Evolutionary conservation across 2,329 filamentous ascomycete genomes (phyloP).

Genomic region (Sclerotinia minor): DNA sequence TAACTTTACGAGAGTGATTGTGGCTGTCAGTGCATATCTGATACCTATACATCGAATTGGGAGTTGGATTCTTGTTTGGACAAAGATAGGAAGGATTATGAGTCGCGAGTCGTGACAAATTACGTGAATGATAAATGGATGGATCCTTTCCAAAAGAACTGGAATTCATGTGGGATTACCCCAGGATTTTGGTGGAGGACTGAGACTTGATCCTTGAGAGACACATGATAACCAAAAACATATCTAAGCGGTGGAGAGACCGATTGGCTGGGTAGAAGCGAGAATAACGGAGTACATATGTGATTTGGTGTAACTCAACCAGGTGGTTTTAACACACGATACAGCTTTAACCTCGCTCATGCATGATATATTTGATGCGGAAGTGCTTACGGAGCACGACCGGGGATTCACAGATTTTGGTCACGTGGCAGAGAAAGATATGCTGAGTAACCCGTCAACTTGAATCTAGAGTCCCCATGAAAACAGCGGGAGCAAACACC

Average conservation of each 20-base stretch:
- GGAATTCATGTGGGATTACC: not conserved
- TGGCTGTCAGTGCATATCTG: not conserved
- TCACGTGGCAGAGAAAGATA: not conserved
- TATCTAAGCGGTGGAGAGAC: not conserved
- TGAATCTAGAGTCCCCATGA: not conserved
- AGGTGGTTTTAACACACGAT: too few species aligned
- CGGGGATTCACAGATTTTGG: not conserved
- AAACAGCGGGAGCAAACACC: not conserved
- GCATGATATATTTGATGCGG: not conserved
- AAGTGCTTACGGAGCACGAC: not conserved
- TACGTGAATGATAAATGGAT: too few species aligned
- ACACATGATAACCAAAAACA: not conserved
- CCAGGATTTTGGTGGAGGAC: not conserved
- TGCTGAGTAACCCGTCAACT: constrained; percentile 6
- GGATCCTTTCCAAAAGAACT: not conserved
- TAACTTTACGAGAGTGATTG: not conserved
- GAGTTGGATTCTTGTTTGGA: too few species aligned
- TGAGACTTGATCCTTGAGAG: not conserved
- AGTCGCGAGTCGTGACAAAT: not conserved
- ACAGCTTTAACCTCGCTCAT: not conserved
- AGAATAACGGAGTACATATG: too few species aligned
- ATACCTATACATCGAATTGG: too few species aligned
- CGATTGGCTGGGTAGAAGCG: not conserved
- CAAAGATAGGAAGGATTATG: too few species aligned
- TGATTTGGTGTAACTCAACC: not conserved